Base-by-base conservation (phyloP, 305 asterid genomes). In the Salvia sclarea region DNA sequence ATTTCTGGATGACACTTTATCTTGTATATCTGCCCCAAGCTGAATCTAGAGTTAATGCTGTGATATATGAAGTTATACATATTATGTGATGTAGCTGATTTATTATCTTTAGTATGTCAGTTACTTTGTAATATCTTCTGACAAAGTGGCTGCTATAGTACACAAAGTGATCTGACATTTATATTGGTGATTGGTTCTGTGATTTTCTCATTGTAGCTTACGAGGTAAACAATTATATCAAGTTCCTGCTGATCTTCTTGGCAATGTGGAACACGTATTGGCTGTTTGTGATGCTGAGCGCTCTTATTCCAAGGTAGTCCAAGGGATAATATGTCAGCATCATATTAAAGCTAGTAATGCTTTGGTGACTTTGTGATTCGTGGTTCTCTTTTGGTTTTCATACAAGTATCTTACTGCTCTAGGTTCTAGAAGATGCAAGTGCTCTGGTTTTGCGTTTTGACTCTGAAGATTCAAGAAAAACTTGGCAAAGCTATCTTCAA, bases 161-260 rank as follows among this genome's bases (percentile, higher is more conserved):
- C 37, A 40, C 73, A 61, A 63, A 65, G 13, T 59, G 10, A 49
- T 44, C 25, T 24, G 58, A 60, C 33, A 33, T 78, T 67, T 64
- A 54, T 52, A 60, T 45, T 79, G 70, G 44, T 78, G 30, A 75
- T 17, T 78, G 62, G 50, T 49, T 16, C 33, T 55, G 41, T 50
- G 47, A 59, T 54, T 65, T 73, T 59, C 48, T 72, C 60, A 41
- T 74, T 70, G 53, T 82, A 93, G 98, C 75, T 79, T 90, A 64
- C 85, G 95, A 48, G 97, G 96, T 74, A 93, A 93, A 78, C 95
- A 93, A 62, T 82, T 88, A 38, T 75, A 83, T 83, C 96, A 88
- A 84, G 81, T 88, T 70, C 96, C 96, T 63, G 73, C 95, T 65
- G 84, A 82, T 66, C 75, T 82, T 54, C 77, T 87, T 68, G 96